Percentiles rank a stretch among this genome's conserved stretches.
phyloP scores from a whole-genome alignment of 2,329 filamentous ascomycete genomes.

The Metarhizium rileyi region DNA sequence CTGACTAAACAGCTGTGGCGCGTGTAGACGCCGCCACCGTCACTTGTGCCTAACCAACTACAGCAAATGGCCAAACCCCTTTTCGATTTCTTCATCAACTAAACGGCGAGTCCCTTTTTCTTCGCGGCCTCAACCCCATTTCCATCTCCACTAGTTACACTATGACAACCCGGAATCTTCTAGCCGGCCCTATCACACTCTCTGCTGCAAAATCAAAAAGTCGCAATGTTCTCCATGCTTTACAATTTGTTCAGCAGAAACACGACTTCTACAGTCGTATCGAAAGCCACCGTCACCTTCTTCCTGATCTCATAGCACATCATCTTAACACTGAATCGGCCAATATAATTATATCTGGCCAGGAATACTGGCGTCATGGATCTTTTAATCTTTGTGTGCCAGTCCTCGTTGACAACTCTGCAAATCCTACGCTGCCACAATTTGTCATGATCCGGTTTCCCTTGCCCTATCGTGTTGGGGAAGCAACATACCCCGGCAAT shows the following conservation, averaged over 20 bases:
- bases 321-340: slow-evolving; percentile 4
- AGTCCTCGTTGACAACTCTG: slow-evolving; percentile 8
- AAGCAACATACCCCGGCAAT: slow-evolving; percentile 25
- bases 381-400: slow-evolving; percentile 25
- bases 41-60: too few species aligned
- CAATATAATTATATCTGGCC: slow-evolving; percentile 7
- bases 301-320: slow-evolving; percentile 2
- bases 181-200: slow-evolving; percentile 10
- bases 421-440: slow-evolving; percentile 1
- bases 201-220: slow-evolving; percentile 6
- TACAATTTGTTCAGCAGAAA: slow-evolving; percentile 6
- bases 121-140: too few species aligned
- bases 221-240: slow-evolving; percentile 8
- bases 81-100: too few species aligned
- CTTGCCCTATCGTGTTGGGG: slow-evolving; percentile 26
- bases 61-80: too few species aligned
- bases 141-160: too few species aligned
- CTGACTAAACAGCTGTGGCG: too few species aligned
- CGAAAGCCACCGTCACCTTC: neutral
- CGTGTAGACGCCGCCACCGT: too few species aligned
- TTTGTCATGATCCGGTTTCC: slow-evolving; percentile 13
- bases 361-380: slow-evolving; percentile 14
- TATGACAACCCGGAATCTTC: slow-evolving; percentile 10
- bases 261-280: slow-evolving; percentile 8
- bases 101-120: too few species aligned